Evolutionary conservation across 495 filamentous ascomycete genomes (phyloP).

Genomic region (Daldinia concentrica): DNA sequence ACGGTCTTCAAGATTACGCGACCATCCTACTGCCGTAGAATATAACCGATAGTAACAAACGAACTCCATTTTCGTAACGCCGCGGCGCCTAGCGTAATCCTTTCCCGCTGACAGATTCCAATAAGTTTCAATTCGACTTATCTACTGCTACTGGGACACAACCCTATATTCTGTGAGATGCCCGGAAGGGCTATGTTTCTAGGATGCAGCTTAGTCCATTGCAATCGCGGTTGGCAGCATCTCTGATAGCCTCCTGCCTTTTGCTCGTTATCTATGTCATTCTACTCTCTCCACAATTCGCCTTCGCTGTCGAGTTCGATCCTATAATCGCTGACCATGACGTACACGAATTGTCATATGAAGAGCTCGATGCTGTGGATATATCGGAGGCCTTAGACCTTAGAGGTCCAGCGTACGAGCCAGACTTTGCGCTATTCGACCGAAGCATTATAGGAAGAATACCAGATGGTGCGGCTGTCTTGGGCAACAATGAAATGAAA

Average conservation of each 20-base stretch:
- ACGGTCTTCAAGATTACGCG: neutral
- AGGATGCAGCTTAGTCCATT: slow-evolving; percentile 71
- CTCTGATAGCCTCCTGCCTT: slow-evolving; percentile 63
- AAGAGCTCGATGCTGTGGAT: slow-evolving; percentile 44
- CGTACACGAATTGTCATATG: slow-evolving; percentile 40
- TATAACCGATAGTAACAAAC: slow-evolving; percentile 24
- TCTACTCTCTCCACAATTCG: slow-evolving; percentile 64
- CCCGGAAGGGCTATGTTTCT: slow-evolving; percentile 51
- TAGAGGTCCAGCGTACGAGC: slow-evolving; percentile 56
- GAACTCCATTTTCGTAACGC: slow-evolving; percentile 7
- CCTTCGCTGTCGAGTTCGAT: slow-evolving; percentile 65
- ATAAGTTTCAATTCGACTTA: slow-evolving; percentile 5
- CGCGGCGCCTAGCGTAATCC: slow-evolving; percentile 28
- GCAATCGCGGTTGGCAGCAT: slow-evolving; percentile 75
- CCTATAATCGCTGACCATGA: slow-evolving; percentile 43
- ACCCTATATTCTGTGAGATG: slow-evolving; percentile 32
- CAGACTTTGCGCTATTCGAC: slow-evolving; percentile 67
- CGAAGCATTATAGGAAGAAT: slow-evolving; percentile 71
- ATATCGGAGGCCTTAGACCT: slow-evolving; percentile 28
- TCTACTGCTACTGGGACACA: slow-evolving; percentile 22
- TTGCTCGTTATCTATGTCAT: slow-evolving; percentile 65
- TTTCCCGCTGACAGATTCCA: slow-evolving; percentile 23
- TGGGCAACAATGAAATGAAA: slow-evolving; percentile 72
- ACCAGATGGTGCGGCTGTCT: slow-evolving; percentile 52
- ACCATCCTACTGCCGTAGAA: neutral